Evolutionary conservation across 1,284 basidiomycete species (phyloP).

Genomic region (Ganoderma resinaceum): DNA sequence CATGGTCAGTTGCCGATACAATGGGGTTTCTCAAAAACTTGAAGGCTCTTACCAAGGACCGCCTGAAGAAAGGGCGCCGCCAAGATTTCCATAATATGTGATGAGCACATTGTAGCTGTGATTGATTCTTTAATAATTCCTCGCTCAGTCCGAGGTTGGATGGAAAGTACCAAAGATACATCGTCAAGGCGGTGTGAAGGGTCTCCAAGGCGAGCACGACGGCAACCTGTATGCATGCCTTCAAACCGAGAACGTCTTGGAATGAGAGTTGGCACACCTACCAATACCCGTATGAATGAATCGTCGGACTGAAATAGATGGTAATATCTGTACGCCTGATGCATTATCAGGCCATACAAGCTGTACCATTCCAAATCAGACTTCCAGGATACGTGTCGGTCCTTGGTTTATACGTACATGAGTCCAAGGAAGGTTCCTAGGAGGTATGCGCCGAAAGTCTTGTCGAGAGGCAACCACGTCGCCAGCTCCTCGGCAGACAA

Average conservation of each 20-base stretch:
- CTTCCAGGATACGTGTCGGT: neutral
- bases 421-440: conserved; percentile 13
- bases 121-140: neutral
- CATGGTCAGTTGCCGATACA: neutral
- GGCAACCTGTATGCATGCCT: neutral
- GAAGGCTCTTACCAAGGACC: neutral
- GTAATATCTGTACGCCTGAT: conserved; percentile 18
- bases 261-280: neutral
- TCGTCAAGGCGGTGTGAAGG: conserved; percentile 10
- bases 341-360: conserved; percentile 15
- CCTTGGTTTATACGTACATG: neutral
- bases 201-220: conserved; percentile 12
- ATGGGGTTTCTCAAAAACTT: neutral
- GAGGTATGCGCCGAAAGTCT: conserved; percentile 14
- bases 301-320: conserved; percentile 6
- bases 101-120: conserved; percentile 10
- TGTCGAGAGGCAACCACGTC: conserved; percentile 13
- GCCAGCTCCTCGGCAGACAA: neutral
- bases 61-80: neutral
- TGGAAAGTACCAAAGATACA: conserved; percentile 12
- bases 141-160: neutral
- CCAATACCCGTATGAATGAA: conserved; percentile 13
- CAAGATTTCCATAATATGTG: neutral
- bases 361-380: neutral
- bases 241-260: neutral